phyloP scores from a whole-genome alignment of 148 eudicot species.

The Dysphania ambrosioides region DNA sequence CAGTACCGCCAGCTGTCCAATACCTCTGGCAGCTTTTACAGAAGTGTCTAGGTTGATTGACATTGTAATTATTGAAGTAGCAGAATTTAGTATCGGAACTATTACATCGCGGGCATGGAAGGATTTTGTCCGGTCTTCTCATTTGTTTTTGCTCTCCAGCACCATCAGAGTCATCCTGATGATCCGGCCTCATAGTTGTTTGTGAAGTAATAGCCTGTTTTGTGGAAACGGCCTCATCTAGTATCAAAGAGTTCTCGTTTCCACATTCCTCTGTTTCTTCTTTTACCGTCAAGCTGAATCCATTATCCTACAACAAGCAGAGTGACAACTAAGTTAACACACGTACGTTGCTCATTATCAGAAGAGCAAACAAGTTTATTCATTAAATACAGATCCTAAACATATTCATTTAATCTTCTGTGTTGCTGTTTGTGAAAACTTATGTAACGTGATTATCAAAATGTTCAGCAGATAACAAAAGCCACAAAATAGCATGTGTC shows the following conservation, averaged over 20 bases:
- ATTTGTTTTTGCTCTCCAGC: slow-evolving; percentile 16
- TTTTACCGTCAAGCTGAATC: slow-evolving; percentile 20
- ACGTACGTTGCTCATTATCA: neutral
- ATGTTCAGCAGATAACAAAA: neutral
- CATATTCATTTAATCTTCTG: neutral
- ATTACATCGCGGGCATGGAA: slow-evolving; percentile 49
- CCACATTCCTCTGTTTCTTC: slow-evolving; percentile 23
- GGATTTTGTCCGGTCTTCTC: slow-evolving; percentile 44
- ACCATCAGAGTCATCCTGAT: slow-evolving; percentile 26
- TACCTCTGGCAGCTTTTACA: slow-evolving; percentile 36
- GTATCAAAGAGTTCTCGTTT: slow-evolving; percentile 12
- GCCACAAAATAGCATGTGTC: neutral
- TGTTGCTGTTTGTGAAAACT: neutral
- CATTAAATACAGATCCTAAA: neutral
- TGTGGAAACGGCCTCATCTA: slow-evolving; percentile 13
- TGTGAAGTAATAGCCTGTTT: neutral
- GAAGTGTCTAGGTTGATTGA: slow-evolving; percentile 34
- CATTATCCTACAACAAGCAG: slow-evolving; percentile 27
- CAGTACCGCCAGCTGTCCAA: slow-evolving; percentile 40
- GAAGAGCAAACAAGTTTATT: neutral
- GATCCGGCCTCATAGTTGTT: slow-evolving; percentile 9
- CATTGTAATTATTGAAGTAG: slow-evolving; percentile 36
- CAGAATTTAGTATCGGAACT: slow-evolving; percentile 45
- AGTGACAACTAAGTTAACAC: neutral
- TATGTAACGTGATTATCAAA: neutral